Evolutionary conservation across 371 early-diverging fungal species (phyloP).

Genomic region (Cokeromyces recurvatus): DNA sequence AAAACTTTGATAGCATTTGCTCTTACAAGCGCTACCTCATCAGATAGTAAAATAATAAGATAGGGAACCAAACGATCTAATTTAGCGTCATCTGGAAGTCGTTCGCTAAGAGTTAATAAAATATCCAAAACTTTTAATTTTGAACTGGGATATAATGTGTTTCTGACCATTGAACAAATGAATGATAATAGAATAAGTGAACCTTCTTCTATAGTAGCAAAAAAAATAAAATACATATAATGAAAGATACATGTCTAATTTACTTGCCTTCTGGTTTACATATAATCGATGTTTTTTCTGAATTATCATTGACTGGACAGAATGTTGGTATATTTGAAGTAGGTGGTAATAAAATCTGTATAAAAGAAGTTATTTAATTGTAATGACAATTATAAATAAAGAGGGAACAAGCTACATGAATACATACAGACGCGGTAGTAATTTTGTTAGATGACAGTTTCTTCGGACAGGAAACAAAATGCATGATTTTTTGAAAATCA

Average conservation of each 20-base stretch:
- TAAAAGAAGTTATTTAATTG: no score
- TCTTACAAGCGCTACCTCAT: constrained; percentile 70
- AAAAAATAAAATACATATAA: background rate
- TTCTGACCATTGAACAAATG: constrained; percentile 69
- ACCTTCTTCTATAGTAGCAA: constrained; percentile 45
- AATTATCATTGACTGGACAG: no score
- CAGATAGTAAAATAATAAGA: constrained; percentile 64
- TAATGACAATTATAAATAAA: no score
- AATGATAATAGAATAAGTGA: constrained; percentile 59
- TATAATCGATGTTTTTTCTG: no score
- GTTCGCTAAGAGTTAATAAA: constrained; percentile 60
- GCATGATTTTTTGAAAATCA: constrained; percentile 73
- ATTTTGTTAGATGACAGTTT: constrained; percentile 19
- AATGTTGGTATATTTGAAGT: constrained; percentile 43
- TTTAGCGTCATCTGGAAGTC: constrained; percentile 69
- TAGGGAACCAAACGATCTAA: constrained; percentile 86
- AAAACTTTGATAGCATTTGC: constrained; percentile 70
- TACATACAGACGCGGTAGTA: constrained; percentile 36
- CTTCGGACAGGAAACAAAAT: constrained; percentile 38
- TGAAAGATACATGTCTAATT: no score
- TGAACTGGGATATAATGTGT: constrained; percentile 68
- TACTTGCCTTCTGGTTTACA: constrained; percentile 12
- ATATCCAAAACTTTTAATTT: constrained; percentile 76
- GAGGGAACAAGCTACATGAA: no score
- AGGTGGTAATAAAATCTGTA: constrained; percentile 37